Evolutionary conservation across 2,329 filamentous ascomycete species (phyloP), one percentile per base, ranked within the genome.

Genomic region (Botrytis galanthina): DNA sequence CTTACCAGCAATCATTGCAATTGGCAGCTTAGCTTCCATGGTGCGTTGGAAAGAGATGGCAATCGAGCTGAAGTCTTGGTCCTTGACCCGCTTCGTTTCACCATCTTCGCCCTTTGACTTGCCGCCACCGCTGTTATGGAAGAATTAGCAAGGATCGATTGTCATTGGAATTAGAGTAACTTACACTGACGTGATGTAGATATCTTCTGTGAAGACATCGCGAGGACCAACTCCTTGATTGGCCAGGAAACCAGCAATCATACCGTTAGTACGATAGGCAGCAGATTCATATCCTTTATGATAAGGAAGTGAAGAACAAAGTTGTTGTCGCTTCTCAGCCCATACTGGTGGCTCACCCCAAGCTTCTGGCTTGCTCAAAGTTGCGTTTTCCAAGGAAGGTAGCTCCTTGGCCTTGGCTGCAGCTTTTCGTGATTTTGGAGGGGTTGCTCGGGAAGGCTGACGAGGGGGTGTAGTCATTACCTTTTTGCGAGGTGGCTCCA

Each of bases 241-340:
- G 32, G 91, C 83, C 37, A 93, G 83, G 73, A 91, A 87, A 0
- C 87, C 89, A 61, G 84, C 83, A 2, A 85, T 85, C n/a, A 88
- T 80, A 0, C 83, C 82, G 3, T 85, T 81, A 0, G 81, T 83
- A 0, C 84, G 83, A 72, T 93, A 89, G 6, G 86, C 83, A 8
- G 88, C 89, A 1, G 87, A 85, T 76, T 93, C 88, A 54, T 89
- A 88, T 2, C 87, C 82, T 22, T 85, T 87, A 80, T 88, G 93
- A 81, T 89, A 92, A 0, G 86, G 85, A 0, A 93, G 78, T 0
- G 89, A 85, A 77, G 93, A 89, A 76, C 88, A 92, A 0, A 94
- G 82, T 22, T 87, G 86, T 73, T 89, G 87, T 6, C 91, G 85
- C 51, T 82, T 82, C 8, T 87, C 83, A 0, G 89, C 85, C 88